Base-by-base conservation (phyloP, 257 asterid species). In the Salvia splendens region DNA sequence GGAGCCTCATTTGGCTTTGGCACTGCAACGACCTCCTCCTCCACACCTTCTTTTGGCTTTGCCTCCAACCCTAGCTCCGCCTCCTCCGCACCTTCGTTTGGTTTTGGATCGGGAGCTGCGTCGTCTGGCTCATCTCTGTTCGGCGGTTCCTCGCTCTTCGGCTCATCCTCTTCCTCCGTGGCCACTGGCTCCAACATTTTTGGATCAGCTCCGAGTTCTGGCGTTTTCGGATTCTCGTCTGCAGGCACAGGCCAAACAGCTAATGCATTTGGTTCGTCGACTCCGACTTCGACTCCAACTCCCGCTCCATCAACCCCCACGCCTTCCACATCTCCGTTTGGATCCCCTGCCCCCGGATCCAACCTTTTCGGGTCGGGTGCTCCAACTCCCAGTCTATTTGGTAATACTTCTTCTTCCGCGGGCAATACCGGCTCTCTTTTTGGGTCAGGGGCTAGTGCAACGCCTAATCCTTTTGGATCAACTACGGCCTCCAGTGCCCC, bases 1-100 rank as follows among this genome's bases (percentile, higher is more conserved):
- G 60, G 78, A 12, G 69, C 84, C 36, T 70, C 85, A 1, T 79
- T 76, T 4, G 88, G 85, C 41, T 75, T 79, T 54, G 82, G 78
- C 41, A 24, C 80, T 6, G 8, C 85, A 15, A 46, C 84, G 68
- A 7, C 77, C 59, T 36, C 87, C 20, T 66, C 83, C 6, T 60
- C 82, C 0, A 58, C 80, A 3, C 41, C 61, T 55, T 40, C 82
- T 12, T 61, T 74, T 15, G 78, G 85, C 16, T 57, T 71, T 10
- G 65, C 36, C 69, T 65, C 82, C 7, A 83, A 77, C 73, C 80
- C 86, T 69, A 71, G 75, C 73, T 47, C 85, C 58, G 24, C 84
- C 60, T 61, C 88, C 12, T 56, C 85, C 32, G 53, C 81, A 16
- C 68, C 82, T 42, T 71, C 86, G 3, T 77, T 76, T 4, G 90